These are phyloP conservation scores for Cytospora schulzeri DNA, from an alignment of 2,329 filamentous ascomycete species.

Conservation along the genomic window DNA sequence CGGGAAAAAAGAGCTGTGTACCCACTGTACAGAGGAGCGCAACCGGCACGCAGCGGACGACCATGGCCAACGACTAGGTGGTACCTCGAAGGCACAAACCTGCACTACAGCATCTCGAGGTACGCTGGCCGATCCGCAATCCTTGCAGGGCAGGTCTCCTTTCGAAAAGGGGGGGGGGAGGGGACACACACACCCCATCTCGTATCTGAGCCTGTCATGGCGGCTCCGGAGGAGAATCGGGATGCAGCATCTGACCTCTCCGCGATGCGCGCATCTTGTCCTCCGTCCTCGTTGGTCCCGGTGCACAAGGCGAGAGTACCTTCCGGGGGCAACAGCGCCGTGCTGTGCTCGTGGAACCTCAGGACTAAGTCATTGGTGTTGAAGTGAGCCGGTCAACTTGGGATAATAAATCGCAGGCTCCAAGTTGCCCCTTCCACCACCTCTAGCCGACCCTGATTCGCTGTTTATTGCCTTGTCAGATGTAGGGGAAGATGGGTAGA, in stretches of 20 bases:
- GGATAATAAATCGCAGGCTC: background rate
- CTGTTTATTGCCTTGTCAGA: background rate
- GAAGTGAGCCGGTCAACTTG: background rate
- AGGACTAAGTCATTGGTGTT: background rate
- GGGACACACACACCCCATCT: conserved; percentile 9
- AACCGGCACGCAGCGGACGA: conserved; percentile 12
- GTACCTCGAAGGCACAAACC: conserved; percentile 24
- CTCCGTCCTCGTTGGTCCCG: background rate
- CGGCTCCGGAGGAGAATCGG: conserved; percentile 1
- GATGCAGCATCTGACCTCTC: conserved; percentile 23
- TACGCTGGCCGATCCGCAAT: conserved; percentile 14
- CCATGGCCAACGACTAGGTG: conserved; percentile 15
- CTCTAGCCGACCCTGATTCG: conserved; percentile 4
- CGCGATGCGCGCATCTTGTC: conserved; percentile 15
- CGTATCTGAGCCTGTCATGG: conserved; percentile 25
- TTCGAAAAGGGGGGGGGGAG: background rate
- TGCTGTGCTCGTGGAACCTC: conserved; percentile 2
- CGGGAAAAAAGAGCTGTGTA: conserved; percentile 8
- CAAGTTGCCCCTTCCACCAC: background rate
- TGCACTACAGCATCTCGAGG: conserved; percentile 22
- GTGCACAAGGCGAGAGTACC: conserved; percentile 13
- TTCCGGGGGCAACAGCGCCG: background rate
- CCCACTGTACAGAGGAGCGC: background rate
- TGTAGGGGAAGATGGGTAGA: background rate
- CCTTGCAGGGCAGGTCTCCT: conserved; percentile 7